Evolutionary conservation across 106 monocot genomes (phyloP).

Genomic region (Platanthera zijinensis): DNA sequence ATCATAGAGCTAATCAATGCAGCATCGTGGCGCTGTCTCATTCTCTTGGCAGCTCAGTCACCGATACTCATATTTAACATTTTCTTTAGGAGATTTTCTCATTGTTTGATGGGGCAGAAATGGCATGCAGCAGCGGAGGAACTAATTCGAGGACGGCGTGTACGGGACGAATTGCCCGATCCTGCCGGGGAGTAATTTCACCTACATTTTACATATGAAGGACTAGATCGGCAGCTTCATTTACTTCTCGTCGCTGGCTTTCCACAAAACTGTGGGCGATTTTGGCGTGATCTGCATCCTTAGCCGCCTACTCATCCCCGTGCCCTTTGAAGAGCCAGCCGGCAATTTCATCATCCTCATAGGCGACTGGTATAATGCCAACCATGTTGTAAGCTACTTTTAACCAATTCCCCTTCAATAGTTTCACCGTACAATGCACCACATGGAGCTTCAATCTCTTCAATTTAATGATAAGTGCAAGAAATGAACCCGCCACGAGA

Average conservation of each 20-base stretch:
- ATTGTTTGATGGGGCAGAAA: constrained; percentile 25
- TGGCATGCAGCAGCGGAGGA: constrained; percentile 55
- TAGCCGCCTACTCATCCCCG: constrained; percentile 58
- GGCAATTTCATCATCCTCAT: constrained; percentile 60
- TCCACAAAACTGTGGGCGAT: constrained; percentile 63
- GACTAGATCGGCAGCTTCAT: constrained; percentile 72
- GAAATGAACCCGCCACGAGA: not conserved
- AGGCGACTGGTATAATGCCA: constrained; percentile 66
- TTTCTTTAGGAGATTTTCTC: not conserved
- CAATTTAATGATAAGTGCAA: not conserved
- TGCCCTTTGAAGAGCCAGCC: constrained; percentile 50
- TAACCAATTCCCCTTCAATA: not conserved
- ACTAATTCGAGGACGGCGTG: constrained; percentile 70
- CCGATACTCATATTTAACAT: constrained; percentile 1
- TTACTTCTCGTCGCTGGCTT: constrained; percentile 65
- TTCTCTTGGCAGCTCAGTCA: constrained; percentile 31
- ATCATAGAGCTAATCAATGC: not conserved
- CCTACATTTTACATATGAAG: constrained; percentile 59
- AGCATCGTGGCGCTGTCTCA: constrained; percentile 23
- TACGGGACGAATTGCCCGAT: constrained; percentile 67
- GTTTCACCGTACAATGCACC: not conserved
- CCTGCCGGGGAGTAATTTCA: constrained; percentile 63
- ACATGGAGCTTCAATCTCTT: too few species aligned
- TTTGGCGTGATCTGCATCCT: constrained; percentile 58
- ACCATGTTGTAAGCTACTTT: constrained; percentile 33